These are phyloP conservation scores for Handroanthus guayacan DNA, from an alignment of 257 asterid species.

Conservation along the genomic window DNA sequence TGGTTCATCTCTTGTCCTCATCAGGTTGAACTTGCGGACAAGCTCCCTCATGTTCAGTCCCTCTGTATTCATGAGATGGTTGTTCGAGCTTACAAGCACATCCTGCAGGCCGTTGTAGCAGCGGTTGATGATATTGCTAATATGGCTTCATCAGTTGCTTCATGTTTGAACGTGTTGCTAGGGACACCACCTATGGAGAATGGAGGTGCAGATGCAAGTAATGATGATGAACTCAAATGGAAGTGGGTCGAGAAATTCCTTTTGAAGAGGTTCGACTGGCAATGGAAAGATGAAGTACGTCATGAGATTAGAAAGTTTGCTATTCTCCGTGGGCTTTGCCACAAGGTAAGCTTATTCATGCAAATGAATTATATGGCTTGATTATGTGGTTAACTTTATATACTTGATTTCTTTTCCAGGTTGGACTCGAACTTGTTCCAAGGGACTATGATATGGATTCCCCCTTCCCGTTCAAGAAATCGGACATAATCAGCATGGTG, in stretches of 20 bases:
- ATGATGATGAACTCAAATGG: conserved; percentile 66
- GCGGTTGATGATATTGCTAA: conserved; percentile 60
- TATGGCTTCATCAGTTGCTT: conserved; percentile 66
- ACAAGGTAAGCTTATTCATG: conserved; percentile 55
- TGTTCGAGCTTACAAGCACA: conserved; percentile 83
- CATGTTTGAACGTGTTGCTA: conserved; percentile 72
- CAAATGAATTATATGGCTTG: conserved; percentile 14
- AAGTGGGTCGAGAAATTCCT: conserved; percentile 75
- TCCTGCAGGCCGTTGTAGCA: conserved; percentile 71
- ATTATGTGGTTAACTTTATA: not conserved
- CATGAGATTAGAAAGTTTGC: conserved; percentile 67
- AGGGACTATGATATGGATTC: conserved; percentile 84
- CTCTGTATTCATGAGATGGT: conserved; percentile 87
- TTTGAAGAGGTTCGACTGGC: conserved; percentile 63
- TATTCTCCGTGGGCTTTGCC: conserved; percentile 84
- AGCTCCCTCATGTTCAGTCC: conserved; percentile 86
- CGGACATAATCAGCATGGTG: conserved; percentile 75
- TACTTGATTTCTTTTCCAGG: conserved; percentile 50
- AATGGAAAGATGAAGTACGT: conserved; percentile 60
- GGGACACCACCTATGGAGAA: conserved; percentile 59
- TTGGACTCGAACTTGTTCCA: conserved; percentile 81
- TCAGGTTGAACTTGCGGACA: conserved; percentile 87
- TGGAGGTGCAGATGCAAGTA: conserved; percentile 43
- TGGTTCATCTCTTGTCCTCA: conserved; percentile 19
- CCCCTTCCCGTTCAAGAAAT: conserved; percentile 67